Evolutionary conservation across 1,139 yeast species (phyloP), one percentile per base, ranked within the genome.

Genomic region (Sugiyamaella grinbergsii): DNA sequence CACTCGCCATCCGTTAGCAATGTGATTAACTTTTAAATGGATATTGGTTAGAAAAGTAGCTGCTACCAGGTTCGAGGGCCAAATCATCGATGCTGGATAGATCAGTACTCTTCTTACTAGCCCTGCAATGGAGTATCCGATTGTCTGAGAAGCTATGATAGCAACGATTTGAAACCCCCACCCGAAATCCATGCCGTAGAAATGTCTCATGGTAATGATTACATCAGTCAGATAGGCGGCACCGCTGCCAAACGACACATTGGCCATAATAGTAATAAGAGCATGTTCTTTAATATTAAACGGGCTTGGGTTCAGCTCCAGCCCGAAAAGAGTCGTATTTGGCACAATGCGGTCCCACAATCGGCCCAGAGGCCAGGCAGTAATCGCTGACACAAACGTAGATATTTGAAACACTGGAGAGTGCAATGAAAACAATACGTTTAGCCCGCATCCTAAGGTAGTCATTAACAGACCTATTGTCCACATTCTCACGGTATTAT

Each of bases 61-160:
- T 7, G 73, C 64, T 6, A 72, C 74, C 42, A 72, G 65, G 52
- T 65, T 71, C 13, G 79, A 68, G 1, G 90, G 90, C 90, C 90
- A 84, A 47, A 83, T 76, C 69, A 79, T 71, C 49, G 71, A 71
- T 19, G 71, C 65, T 18, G 83, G 83, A 59, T 79, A 80, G 19
- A 80, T 72, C 58, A 83, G 71, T 23, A 81, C 73, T 59, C 79
- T 73, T 61, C 80, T 71, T 43, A 76, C 74, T 54, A 80, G 55
- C 42, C 90, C 90, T 34, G 86, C 86, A 50, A 82, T 66, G 13
- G 85, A 81, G 57, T 81, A 80, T 10, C 89, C 89, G 46, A 83
- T 72, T 59, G 82, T 71, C 65, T 83, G 85, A 29, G 85, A 77
- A 22, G 81, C 69, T 61, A 81, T 68, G 49, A 77, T 73, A 31